Percentiles rank a stretch among this genome's conserved stretches.
Conservation (phyloP, 768 basidiomycete species). For the Xerocomus spinulosus region DNA sequence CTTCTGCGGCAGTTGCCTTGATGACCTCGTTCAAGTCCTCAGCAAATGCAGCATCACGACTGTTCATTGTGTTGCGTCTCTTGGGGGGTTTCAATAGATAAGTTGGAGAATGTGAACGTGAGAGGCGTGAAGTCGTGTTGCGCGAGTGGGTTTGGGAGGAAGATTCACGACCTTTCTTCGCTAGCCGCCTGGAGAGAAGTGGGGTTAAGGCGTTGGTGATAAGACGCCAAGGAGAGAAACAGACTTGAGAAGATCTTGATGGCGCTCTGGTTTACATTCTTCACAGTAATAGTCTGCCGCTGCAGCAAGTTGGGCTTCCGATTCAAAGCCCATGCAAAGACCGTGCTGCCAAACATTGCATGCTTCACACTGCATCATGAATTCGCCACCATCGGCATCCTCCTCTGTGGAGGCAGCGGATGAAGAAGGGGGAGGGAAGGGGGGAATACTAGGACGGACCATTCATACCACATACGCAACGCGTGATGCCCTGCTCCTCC, state of each 20-base stretch:
- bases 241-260: conserved; percentile 77
- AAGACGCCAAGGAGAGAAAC: conserved; percentile 28
- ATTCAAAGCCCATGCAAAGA: conserved; percentile 88
- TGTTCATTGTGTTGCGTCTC: conserved; percentile 96
- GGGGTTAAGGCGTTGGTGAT: conserved; percentile 15
- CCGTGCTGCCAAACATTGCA: conserved; percentile 99
- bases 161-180: conserved; percentile 59
- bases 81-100: conserved; percentile 66
- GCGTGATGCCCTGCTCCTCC: conserved; percentile 58
- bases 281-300: conserved; percentile 92
- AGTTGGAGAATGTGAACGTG: conserved; percentile 71
- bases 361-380: conserved; percentile 96
- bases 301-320: conserved; percentile 66
- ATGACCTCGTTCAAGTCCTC: conserved; percentile 78
- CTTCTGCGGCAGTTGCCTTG: conserved; percentile 69
- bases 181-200: conserved; percentile 47
- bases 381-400: conserved; percentile 81
- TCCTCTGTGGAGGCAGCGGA: conserved; percentile 47
- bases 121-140: conserved; percentile 56
- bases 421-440: conserved; percentile 18
- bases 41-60: conserved; percentile 90
- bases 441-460: conserved; percentile 43
- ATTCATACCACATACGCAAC: conserved; percentile 81
- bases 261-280: conserved; percentile 82
- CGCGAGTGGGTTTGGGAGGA: conserved; percentile 59